Evolutionary conservation across 108 stramenopile genomes (phyloP), one percentile per base, ranked within the genome.

Genomic region (Cylindrotheca closterium): DNA sequence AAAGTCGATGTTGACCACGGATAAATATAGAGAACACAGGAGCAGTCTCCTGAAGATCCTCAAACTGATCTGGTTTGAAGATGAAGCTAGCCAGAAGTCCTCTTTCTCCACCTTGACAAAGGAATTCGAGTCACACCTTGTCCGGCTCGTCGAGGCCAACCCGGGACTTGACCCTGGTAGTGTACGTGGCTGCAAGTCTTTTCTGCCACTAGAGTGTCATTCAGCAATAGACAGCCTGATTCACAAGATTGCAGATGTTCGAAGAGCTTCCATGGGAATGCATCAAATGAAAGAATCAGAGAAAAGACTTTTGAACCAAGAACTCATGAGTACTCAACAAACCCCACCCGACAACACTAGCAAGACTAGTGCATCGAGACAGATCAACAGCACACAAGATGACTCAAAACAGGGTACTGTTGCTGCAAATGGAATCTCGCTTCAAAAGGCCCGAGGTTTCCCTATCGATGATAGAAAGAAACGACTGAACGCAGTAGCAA

Each of bases 21-120:
- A 67, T 8, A 65, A 83, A 8, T 75, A 67, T 57, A 45, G 32
- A 32, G 55, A 47, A 18, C 4, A 83, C 22, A 58, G 75, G 31
- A 60, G 47, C 26, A 56, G 60, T 10, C 30, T 71, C 15, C 51
- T 63, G 19, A 24, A 60, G 29, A 51, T 71, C 22, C 51, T 82
- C 30, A 42, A 46, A 3, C 12, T 53, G 2, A 30, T 75, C 30
- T 75, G 70, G 70, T 71, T 64, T 42, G 65, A 64, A 45, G 53
- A 58, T 62, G 30, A 25, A 23, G 21, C 23, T 0, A 47, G 47
- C 17, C 10, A 55, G 22, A 51, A 59, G 3, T 29, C 52, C 15
- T 15, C 57, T 1, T 2, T 51, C n/a, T 19, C 45, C 29, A 48
- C 17, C 29, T 66, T 51, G 27, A 47, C 67, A 24, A 30, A 31